A percentile compares a stretch with the other conserved stretches of the same genome.
Conservation (phyloP, 2,329 filamentous ascomycete species). For the Colletotrichum brevisporum region DNA sequence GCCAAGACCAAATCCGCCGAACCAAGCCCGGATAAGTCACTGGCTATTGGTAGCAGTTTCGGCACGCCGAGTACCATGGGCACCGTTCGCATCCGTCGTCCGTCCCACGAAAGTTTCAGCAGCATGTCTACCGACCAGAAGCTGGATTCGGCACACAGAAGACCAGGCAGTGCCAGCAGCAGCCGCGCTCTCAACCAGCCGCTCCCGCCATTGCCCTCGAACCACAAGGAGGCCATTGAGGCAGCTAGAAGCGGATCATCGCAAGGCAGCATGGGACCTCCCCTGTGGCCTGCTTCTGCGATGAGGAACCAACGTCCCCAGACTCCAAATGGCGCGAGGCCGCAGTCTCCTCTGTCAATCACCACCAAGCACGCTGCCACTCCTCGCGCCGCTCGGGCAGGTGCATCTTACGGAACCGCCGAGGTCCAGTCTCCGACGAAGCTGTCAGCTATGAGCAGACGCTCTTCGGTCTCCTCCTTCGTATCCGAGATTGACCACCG, state of each 20-base stretch:
- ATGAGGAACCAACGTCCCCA: slow-evolving; percentile 67
- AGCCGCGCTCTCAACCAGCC: slow-evolving; percentile 60
- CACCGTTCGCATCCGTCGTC: slow-evolving; percentile 59
- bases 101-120: slow-evolving; percentile 64
- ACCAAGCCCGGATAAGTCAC: slow-evolving; percentile 51
- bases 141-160: slow-evolving; percentile 48
- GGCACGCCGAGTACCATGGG: slow-evolving; percentile 56
- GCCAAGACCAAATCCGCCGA: slow-evolving; percentile 58
- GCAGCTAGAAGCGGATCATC: slow-evolving; percentile 76
- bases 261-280: slow-evolving; percentile 81
- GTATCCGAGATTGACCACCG: slow-evolving; percentile 92
- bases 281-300: slow-evolving; percentile 85
- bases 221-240: slow-evolving; percentile 88
- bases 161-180: slow-evolving; percentile 83
- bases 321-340: slow-evolving; percentile 70
- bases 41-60: slow-evolving; percentile 53
- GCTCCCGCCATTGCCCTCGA: slow-evolving; percentile 81
- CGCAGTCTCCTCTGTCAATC: slow-evolving; percentile 57
- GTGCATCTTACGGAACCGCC: slow-evolving; percentile 58
- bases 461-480: slow-evolving; percentile 95
- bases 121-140: slow-evolving; percentile 50
- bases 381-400: slow-evolving; percentile 63
- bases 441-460: slow-evolving; percentile 64
- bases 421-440: slow-evolving; percentile 65
- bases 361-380: slow-evolving; percentile 71